Percentiles rank a stretch among this genome's conserved stretches.
Evolutionary conservation across 2,329 filamentous ascomycete species (phyloP).

Genomic region (Fusarium tupiense): DNA sequence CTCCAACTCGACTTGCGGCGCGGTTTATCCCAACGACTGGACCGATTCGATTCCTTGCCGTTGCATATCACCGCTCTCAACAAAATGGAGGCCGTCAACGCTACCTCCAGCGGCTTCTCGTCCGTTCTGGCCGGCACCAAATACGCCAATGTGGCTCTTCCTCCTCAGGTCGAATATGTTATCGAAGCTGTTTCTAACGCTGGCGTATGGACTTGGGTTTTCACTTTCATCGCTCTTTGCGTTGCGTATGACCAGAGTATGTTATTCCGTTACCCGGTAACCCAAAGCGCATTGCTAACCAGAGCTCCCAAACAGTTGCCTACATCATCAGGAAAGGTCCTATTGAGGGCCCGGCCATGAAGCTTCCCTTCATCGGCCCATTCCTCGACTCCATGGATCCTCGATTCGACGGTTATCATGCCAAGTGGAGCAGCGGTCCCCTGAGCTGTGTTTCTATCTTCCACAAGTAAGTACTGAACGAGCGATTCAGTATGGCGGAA

Average conservation of each 20-base stretch:
- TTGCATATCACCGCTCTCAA: constrained; percentile 8
- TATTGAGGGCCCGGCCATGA: constrained; percentile 79
- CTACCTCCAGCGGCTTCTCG: constrained; percentile 73
- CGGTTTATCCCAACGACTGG: neutral
- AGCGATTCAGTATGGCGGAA: neutral
- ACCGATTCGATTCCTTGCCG: neutral
- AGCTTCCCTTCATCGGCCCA: constrained; percentile 91
- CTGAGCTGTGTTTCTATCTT: constrained; percentile 98
- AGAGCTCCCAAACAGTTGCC: constrained; percentile 64
- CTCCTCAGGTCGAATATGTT: constrained; percentile 65
- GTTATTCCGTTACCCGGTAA: constrained; percentile 49
- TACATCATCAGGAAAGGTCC: constrained; percentile 80
- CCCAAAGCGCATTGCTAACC: constrained; percentile 31
- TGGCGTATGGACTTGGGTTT: constrained; percentile 68
- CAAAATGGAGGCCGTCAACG: constrained; percentile 66
- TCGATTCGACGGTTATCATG: constrained; percentile 89
- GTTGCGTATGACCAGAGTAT: constrained; percentile 91
- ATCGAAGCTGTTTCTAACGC: constrained; percentile 66
- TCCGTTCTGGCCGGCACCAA: constrained; percentile 72
- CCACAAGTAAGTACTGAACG: constrained; percentile 78
- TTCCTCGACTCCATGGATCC: constrained; percentile 93
- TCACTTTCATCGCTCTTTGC: constrained; percentile 76
- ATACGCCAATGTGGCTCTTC: constrained; percentile 59
- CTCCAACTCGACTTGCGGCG: constrained; percentile 21
- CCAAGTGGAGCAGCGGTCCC: constrained; percentile 90